A percentile compares a stretch with the other conserved stretches of the same genome.
These are phyloP conservation scores for Hanseniaspora thailandica DNA, from an alignment of 805 yeast genomes.

Conservation along the genomic window DNA sequence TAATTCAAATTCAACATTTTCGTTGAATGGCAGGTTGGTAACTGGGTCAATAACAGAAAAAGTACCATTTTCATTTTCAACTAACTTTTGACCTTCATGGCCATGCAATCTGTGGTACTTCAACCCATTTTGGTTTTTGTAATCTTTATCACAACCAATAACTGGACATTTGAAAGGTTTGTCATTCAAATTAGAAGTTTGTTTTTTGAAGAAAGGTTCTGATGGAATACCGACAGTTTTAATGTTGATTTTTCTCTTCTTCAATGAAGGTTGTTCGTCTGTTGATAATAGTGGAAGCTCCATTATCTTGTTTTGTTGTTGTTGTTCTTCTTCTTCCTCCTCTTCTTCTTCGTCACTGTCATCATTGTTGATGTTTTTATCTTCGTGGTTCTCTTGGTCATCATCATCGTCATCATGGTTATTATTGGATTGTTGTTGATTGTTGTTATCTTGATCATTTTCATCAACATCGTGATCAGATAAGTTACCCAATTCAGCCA, in stretches of 20 bases:
- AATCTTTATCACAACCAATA: conserved; percentile 93
- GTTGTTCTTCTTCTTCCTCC: neutral
- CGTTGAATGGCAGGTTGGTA: conserved; percentile 76
- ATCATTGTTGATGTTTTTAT: neutral
- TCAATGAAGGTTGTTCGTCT: neutral
- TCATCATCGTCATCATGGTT: neutral
- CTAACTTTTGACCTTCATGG: conserved; percentile 86
- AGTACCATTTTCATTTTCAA: conserved; percentile 86
- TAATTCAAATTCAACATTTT: conserved; percentile 88
- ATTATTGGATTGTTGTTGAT: neutral
- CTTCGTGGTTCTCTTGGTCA: neutral
- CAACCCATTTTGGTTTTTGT: conserved; percentile 93
- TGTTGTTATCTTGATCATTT: neutral
- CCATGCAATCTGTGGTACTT: conserved; percentile 94
- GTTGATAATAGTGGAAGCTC: neutral
- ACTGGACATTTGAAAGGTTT: conserved; percentile 97
- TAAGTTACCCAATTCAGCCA: conserved; percentile 13
- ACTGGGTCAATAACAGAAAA: conserved; percentile 87
- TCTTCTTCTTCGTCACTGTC: neutral
- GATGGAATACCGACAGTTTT: conserved; percentile 13
- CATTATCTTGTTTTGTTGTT: neutral
- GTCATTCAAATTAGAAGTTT: conserved; percentile 38
- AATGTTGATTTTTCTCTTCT: conserved; percentile 5
- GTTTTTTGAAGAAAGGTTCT: conserved; percentile 4
- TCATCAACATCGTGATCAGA: conserved; percentile 1